Base-by-base conservation (phyloP, 2,329 filamentous ascomycete species). In the Microdochium paspali region DNA sequence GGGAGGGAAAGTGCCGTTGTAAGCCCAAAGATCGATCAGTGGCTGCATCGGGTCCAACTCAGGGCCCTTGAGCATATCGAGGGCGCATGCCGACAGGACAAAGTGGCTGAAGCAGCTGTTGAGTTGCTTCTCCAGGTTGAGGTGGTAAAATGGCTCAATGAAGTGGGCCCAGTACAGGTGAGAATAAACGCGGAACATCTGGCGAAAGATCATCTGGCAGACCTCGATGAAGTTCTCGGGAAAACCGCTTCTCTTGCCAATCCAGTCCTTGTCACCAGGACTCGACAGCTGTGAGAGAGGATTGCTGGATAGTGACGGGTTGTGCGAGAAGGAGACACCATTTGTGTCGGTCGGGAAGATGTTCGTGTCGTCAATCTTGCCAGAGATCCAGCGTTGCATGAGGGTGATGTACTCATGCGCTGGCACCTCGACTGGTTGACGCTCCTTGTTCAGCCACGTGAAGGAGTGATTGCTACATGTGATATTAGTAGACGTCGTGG, bases 141-240 rank as follows among this genome's bases (percentile, higher is more conserved):
- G 76, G 64, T 90, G 84, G 68, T 89, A 91, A 67, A 90, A 89
- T 4, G 85, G 86, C 55, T 89, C 85, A 51, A 83, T 72, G 67
- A 88, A 98, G 67, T 98, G 93, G 49, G 90, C 88, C 79, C 95
- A 96, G 74, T 98, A 98, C 51, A 98, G 82, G 67, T 98, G 93
- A 44, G 93, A 85, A 62, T 98, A 98, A 57, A 96, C 91, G 50
- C 93, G 87, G 76, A 98, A 97, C 85, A 98, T 97, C 69, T 96
- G 93, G 58, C 90, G 86, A 72, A 96, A 91, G 60, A 96, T 93
- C 54, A 85, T 85, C 72, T 94, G 90, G 73, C 91, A 93, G 56
- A 95, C 90, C 51, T 85, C 81, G 57, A 91, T 76, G 66, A 96
- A 97, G 55, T 88, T 87, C 53, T 86, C 81, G 2, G 93, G 93